These are phyloP conservation scores for Phoma sp. DNA, from an alignment of 2,329 filamentous ascomycete species.

Conservation along the genomic window DNA sequence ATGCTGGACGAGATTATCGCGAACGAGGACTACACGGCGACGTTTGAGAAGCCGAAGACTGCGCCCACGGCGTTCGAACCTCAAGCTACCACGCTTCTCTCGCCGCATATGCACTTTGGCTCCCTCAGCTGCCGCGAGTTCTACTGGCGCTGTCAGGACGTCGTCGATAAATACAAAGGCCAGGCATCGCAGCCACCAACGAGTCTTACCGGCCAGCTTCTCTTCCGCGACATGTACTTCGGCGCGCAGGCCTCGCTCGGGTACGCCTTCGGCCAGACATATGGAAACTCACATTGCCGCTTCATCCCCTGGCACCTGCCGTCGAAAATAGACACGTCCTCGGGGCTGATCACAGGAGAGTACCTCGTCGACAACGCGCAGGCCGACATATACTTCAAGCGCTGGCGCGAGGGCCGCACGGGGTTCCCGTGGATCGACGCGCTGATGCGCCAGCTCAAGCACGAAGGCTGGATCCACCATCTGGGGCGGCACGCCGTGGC, in stretches of 20 bases:
- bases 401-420: constrained; percentile 73
- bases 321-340: constrained; percentile 58
- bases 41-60: constrained; percentile 77
- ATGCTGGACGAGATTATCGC: constrained; percentile 65
- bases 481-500: constrained; percentile 78
- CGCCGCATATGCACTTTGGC: constrained; percentile 77
- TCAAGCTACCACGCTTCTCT: constrained; percentile 75
- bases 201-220: constrained; percentile 73
- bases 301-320: constrained; percentile 82
- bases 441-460: constrained; percentile 74
- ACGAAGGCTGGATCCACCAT: constrained; percentile 82
- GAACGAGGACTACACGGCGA: constrained; percentile 71
- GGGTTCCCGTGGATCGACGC: constrained; percentile 84
- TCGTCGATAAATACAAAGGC: constrained; percentile 64
- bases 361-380: constrained; percentile 69
- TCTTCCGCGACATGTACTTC: constrained; percentile 87
- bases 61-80: constrained; percentile 76
- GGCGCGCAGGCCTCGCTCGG: constrained; percentile 75
- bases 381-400: constrained; percentile 69
- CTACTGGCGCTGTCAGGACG: constrained; percentile 73
- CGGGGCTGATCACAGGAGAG: constrained; percentile 60
- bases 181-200: constrained; percentile 65
- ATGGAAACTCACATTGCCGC: constrained; percentile 70
- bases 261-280: constrained; percentile 67
- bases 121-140: constrained; percentile 73